Conservation (phyloP, 352 stramenopile genomes). For the Phytopythium litorale region DNA sequence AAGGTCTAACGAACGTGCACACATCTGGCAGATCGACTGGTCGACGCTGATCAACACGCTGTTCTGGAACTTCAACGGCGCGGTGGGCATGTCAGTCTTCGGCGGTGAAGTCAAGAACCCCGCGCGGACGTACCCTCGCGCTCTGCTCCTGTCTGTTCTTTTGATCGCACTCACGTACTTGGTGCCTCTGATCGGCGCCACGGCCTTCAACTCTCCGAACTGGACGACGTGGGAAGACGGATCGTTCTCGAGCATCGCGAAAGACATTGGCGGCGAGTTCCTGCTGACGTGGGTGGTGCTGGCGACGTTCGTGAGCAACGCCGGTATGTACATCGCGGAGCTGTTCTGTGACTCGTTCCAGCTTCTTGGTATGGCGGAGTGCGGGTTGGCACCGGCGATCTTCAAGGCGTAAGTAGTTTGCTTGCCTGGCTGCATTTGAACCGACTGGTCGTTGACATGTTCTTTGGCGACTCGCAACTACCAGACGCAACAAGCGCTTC, state of each 20-base stretch:
- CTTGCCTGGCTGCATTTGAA: background rate
- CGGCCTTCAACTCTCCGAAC: constrained; percentile 54
- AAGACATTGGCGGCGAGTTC: constrained; percentile 81
- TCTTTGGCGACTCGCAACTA: background rate
- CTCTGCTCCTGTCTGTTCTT: constrained; percentile 76
- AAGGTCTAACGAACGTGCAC: no score
- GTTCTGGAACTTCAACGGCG: constrained; percentile 96
- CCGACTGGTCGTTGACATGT: background rate
- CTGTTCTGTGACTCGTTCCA: constrained; percentile 92
- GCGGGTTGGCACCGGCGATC: constrained; percentile 78
- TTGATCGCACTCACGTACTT: constrained; percentile 85
- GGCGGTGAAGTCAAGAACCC: constrained; percentile 88
- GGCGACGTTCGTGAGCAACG: constrained; percentile 84
- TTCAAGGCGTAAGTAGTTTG: constrained; percentile 64
- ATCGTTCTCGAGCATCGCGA: constrained; percentile 81
- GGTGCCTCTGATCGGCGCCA: constrained; percentile 81
- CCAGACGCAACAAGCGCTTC: constrained; percentile 45
- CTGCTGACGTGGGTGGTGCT: constrained; percentile 88
- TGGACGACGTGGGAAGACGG: constrained; percentile 89
- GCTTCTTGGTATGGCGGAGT: constrained; percentile 76
- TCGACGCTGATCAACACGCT: constrained; percentile 90
- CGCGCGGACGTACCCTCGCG: constrained; percentile 68
- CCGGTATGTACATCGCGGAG: constrained; percentile 92
- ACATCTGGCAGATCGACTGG: constrained; percentile 77
- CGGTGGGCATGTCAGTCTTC: constrained; percentile 85